phyloP scores from a whole-genome alignment of 495 filamentous ascomycete genomes.

The Lepraria neglecta region DNA sequence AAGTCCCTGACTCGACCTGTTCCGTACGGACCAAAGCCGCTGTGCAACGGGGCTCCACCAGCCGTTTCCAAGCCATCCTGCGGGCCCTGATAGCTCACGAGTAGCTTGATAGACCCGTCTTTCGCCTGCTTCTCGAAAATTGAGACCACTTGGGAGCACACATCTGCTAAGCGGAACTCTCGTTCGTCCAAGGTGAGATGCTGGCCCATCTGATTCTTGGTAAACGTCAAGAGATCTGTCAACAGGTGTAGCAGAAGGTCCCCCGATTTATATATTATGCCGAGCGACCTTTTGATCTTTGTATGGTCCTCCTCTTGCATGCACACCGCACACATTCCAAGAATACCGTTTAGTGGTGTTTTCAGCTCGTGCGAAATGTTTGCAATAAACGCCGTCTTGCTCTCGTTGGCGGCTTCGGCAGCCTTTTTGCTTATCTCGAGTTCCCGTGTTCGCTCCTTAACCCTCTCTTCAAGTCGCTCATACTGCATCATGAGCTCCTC shows the following conservation, averaged over 20 bases:
- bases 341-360: conserved; percentile 85
- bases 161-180: conserved; percentile 74
- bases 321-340: conserved; percentile 87
- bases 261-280: conserved; percentile 83
- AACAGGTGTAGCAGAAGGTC: conserved; percentile 80
- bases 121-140: conserved; percentile 86
- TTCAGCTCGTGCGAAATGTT: conserved; percentile 95
- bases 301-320: conserved; percentile 78
- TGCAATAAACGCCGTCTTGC: conserved; percentile 91
- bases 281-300: conserved; percentile 71
- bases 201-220: conserved; percentile 84
- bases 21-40: conserved; percentile 53
- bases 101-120: conserved; percentile 66
- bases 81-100: conserved; percentile 58
- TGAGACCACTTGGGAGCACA: conserved; percentile 68
- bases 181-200: conserved; percentile 74
- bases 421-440: conserved; percentile 84
- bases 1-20: conserved; percentile 63
- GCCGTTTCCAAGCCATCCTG: conserved; percentile 36
- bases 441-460: conserved; percentile 72
- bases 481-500: conserved; percentile 86
- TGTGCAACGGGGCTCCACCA: conserved; percentile 34
- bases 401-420: conserved; percentile 86
- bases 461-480: conserved; percentile 72
- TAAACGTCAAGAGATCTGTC: conserved; percentile 88